Evolutionary conservation across 2,329 filamentous ascomycete species (phyloP).

Genomic region (Phoma sp.): DNA sequence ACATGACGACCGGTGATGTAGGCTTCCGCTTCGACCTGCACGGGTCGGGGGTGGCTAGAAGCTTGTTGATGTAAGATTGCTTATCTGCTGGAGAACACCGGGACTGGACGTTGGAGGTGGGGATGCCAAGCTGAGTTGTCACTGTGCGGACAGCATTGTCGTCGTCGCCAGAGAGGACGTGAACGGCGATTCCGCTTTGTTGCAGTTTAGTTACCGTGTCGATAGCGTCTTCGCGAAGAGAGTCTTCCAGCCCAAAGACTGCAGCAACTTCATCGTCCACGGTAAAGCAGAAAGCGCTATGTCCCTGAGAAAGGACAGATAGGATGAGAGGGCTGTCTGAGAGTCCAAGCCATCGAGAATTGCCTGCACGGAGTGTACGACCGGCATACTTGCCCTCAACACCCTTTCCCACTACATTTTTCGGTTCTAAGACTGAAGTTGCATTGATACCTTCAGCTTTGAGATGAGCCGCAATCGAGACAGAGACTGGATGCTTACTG

Average conservation of each 20-base stretch:
- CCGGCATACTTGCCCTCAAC: slow-evolving; percentile 49
- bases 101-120: slow-evolving; percentile 49
- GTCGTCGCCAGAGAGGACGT: slow-evolving; percentile 66
- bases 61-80: slow-evolving; percentile 55
- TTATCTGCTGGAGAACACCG: slow-evolving; percentile 62
- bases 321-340: slow-evolving; percentile 53
- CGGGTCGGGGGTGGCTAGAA: slow-evolving; percentile 22
- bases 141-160: slow-evolving; percentile 54
- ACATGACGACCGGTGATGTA: slow-evolving; percentile 59
- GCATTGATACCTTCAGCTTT: slow-evolving; percentile 19
- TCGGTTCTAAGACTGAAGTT: slow-evolving; percentile 26
- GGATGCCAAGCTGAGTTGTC: slow-evolving; percentile 48
- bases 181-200: slow-evolving; percentile 54
- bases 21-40: neutral
- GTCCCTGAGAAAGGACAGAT: slow-evolving; percentile 23
- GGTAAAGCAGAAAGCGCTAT: slow-evolving; percentile 60
- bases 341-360: slow-evolving; percentile 54
- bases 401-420: slow-evolving; percentile 51
- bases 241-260: slow-evolving; percentile 58
- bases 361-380: slow-evolving; percentile 52
- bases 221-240: slow-evolving; percentile 58
- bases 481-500: slow-evolving; percentile 60
- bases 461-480: slow-evolving; percentile 55
- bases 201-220: slow-evolving; percentile 59
- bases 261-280: slow-evolving; percentile 52